Evolutionary conservation across 2,329 filamentous ascomycete species (phyloP), one percentile per base, ranked within the genome.

Genomic region (Phaeosphaeriaceae sp.): DNA sequence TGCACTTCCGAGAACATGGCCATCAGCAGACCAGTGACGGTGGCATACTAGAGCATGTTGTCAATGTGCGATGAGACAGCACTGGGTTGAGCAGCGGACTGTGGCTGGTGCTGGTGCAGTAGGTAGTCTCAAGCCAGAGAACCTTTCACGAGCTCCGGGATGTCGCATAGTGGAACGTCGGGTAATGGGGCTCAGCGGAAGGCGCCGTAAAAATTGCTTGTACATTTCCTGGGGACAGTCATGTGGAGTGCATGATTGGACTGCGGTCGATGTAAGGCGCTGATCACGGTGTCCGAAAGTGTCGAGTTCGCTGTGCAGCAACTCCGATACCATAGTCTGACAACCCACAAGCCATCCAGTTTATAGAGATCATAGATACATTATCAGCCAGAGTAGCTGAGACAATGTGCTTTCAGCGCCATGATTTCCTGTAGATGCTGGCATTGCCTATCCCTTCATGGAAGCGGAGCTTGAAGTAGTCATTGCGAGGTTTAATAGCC

Each of bases 81-180:
- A 36, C 31, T 15, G 31, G 31, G 31, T 11, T 11, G 13, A 36
- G 31, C 7, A 36, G 31, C 31, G 11, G 31, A 36, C 31, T 36
- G 31, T 36, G 31, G 31, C 31, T 36, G 31, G 31, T 36, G 31
- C 31, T 36, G 31, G 31, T 36, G 31, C 31, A 7, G 31, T 36
- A 3, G 7, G 45, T 47, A 6, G 21, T 42, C 17, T n/a, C 21
- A 15, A 3, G 22, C 7, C 17, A 25, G 21, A 25, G 21, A 17
- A 10, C 45, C 22, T 24, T 27, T 20, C 21, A 21, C 33, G 33
- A 42, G 33, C 48, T 33, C 33, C 33, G 48, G 48, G 13, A 20
- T 51, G 31, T 42, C 33, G 33, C 48, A 51, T 24, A 42, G 48
- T 40, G 48, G 48, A 15, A 20, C 20, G 33, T 51, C 48, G 48